phyloP scores from a whole-genome alignment of 2,329 filamentous ascomycete genomes.

The Microsporum canis region DNA sequence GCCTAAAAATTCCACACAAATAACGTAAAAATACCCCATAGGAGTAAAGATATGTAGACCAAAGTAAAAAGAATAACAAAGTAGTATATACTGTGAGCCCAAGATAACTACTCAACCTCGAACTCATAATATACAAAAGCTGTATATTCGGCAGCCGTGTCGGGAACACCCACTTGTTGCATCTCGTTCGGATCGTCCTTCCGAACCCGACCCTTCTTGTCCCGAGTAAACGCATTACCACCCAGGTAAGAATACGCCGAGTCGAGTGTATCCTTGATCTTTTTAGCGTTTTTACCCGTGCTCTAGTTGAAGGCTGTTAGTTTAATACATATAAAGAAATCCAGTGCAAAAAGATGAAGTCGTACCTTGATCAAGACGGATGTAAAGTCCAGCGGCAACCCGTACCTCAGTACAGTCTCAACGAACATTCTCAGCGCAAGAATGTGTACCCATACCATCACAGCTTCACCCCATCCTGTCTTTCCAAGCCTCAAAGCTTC shows the following conservation, averaged over 20 bases:
- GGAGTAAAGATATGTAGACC: background rate
- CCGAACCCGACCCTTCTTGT: slow-evolving; percentile 84
- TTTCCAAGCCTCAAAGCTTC: slow-evolving; percentile 77
- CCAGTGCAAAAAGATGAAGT: background rate
- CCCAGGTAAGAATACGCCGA: slow-evolving; percentile 80
- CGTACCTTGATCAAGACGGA: slow-evolving; percentile 73
- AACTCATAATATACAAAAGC: slow-evolving; percentile 97
- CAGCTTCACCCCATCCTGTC: slow-evolving; percentile 90
- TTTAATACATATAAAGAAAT: slow-evolving; percentile 2
- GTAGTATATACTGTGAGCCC: background rate
- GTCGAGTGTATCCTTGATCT: slow-evolving; percentile 69
- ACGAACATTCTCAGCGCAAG: slow-evolving; percentile 88
- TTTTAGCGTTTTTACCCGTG: slow-evolving; percentile 67
- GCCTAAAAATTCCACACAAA: background rate
- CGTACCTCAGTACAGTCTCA: slow-evolving; percentile 94
- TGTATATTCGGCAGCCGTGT: slow-evolving; percentile 70
- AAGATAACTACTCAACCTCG: slow-evolving; percentile 48
- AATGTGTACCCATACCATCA: slow-evolving; percentile 93
- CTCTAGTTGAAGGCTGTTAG: slow-evolving; percentile 44
- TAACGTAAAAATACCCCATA: background rate
- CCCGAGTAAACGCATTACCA: slow-evolving; percentile 83
- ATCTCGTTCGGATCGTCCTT: slow-evolving; percentile 89
- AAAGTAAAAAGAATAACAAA: background rate
- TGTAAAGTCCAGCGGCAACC: slow-evolving; percentile 80
- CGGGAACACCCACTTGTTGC: slow-evolving; percentile 46